Conservation (phyloP, 345 rosid genomes). For the Nasturtium officinale region DNA sequence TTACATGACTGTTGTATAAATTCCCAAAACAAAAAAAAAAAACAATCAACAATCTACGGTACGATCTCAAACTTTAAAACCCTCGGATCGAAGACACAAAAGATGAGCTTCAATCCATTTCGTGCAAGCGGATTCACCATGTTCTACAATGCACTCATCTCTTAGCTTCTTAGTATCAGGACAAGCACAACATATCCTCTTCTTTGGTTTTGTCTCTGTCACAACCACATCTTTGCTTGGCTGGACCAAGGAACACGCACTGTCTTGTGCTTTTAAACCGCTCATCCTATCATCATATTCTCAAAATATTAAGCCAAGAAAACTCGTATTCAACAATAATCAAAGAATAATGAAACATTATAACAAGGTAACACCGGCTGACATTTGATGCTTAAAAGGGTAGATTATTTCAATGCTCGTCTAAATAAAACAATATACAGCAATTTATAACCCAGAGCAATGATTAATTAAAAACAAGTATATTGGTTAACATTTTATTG, state of each 20-base stretch:
- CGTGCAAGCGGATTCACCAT: slow-evolving; percentile 78
- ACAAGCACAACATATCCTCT: slow-evolving; percentile 93
- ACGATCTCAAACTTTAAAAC: slow-evolving; percentile 64
- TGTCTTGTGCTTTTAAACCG: slow-evolving; percentile 50
- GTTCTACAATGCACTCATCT: slow-evolving; percentile 86
- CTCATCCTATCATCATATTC: slow-evolving; percentile 49
- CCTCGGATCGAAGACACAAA: slow-evolving; percentile 78
- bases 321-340: slow-evolving; percentile 1
- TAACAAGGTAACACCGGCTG: not conserved
- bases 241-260: slow-evolving; percentile 48
- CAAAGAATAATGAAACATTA: not conserved
- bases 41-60: slow-evolving; percentile 30
- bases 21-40: not conserved
- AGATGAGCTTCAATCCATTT: slow-evolving; percentile 95
- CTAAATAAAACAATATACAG: not conserved
- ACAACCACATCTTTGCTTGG: slow-evolving; percentile 44
- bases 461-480: not conserved
- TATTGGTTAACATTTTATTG: not conserved
- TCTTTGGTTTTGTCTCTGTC: slow-evolving; percentile 72
- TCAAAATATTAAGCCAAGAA: slow-evolving; percentile 5
- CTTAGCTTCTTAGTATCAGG: slow-evolving; percentile 87
- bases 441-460: not conserved
- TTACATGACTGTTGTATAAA: slow-evolving; percentile 22
- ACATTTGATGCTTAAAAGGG: not conserved
- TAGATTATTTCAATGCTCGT: not conserved